A percentile compares a stretch with the other conserved stretches of the same genome.
Conservation (phyloP, 148 eudicot species). For the Fagopyrum tataricum region DNA sequence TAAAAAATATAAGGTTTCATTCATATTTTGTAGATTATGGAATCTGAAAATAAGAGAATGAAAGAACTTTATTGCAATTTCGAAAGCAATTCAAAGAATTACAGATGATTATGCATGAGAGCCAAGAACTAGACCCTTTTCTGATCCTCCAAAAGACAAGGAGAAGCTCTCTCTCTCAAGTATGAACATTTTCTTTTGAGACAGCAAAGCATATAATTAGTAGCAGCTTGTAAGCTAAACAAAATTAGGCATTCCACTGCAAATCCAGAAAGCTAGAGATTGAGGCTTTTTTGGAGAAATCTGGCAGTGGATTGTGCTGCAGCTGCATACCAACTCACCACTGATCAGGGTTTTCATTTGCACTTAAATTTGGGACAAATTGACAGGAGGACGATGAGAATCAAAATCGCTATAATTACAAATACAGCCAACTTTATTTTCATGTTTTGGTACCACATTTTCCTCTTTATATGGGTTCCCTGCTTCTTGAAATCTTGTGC, state of each 20-base stretch:
- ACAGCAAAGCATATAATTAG: background rate
- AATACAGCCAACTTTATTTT: slow-evolving; percentile 22
- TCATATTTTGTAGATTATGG: background rate
- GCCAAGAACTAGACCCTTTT: background rate
- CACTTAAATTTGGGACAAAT: slow-evolving; percentile 16
- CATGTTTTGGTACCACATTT: slow-evolving; percentile 27
- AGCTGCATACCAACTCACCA: background rate
- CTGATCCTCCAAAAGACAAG: background rate
- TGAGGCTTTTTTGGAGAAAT: too few species aligned
- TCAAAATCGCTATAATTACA: slow-evolving; percentile 11
- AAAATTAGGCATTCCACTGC: too few species aligned
- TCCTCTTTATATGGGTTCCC: slow-evolving; percentile 23
- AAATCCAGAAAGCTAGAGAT: too few species aligned
- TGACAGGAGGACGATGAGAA: slow-evolving; percentile 14
- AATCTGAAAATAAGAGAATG: background rate
- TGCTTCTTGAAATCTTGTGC: slow-evolving; percentile 28
- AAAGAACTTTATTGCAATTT: slow-evolving; percentile 5
- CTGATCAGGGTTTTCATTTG: background rate
- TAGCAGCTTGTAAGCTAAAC: slow-evolving; percentile 1
- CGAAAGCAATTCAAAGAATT: background rate
- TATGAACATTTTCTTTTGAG: background rate
- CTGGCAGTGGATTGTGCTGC: background rate
- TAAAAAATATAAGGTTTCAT: background rate
- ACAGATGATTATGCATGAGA: background rate
- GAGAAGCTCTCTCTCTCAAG: background rate